Evolutionary conservation across 805 yeast genomes (phyloP), one percentile per base, ranked within the genome.

Genomic region (Blastobotrys attinorum): DNA sequence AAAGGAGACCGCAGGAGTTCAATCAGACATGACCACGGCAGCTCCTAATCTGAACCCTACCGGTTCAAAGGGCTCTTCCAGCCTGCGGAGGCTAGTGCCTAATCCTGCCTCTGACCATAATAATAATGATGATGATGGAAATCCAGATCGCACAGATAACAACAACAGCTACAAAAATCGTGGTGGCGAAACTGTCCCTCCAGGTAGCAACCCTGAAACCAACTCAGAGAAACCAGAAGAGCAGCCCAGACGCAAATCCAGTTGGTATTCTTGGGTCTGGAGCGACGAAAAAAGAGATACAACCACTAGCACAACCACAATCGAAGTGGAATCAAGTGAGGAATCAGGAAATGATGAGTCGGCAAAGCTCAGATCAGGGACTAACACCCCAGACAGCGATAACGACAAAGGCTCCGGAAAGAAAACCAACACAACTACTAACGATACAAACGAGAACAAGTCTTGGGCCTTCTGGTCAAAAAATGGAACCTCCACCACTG

Each of bases 391-490:
- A 11, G 21, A n/a, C 37, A 34, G 16, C 21, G 20, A n/a, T 13
- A 22, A 22, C 31, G 4, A 21, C 39, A 13, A 18, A 16, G 4
- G 3, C 7, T 29, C 13, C 15, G 4, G 32, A 17, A 29, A 17
- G 15, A 17, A 29, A 15, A 15, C 20, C 20, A 32, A 4, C 36
- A 32, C 7, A 13, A 32, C 20, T 21, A 18, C 4, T 5, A 21
- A 32, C 36, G 20, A 32, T 13, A 16, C 3, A 3, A 23, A 13
- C n/a, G 23, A 22, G n/a, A 37, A 4, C 15, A 13, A 13, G 20
- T 16, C 31, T 38, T 62, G 65, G 65, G 66, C 59, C 3, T 61
- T 62, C 43, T 62, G 66, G 66, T 48, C 60, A 1, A 29, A 44
- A 4, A 45, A 49, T 8, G 45, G 41, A 3, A 38, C 46, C 3